Conservation (phyloP, 139 green algal genomes). For the Chlorella ohadii region DNA sequence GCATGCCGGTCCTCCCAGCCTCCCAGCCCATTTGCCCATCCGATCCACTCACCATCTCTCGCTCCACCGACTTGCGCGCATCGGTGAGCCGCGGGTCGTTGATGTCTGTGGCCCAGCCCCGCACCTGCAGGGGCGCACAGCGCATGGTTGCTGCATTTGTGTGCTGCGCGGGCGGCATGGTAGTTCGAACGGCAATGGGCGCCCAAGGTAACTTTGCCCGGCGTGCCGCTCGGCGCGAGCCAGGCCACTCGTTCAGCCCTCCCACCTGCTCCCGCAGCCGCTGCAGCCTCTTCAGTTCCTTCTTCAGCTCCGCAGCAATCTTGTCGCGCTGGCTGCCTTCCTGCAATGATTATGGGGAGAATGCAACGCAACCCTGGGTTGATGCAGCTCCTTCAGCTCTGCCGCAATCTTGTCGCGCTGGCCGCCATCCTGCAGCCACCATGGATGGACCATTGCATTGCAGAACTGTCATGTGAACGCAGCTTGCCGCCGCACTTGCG, state of each 20-base stretch:
- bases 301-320: conserved; percentile 43
- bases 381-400: conserved; percentile 44
- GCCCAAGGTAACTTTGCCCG: too few relatives aligned
- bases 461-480: too few relatives aligned
- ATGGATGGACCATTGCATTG: too few relatives aligned
- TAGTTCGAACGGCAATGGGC: too few relatives aligned
- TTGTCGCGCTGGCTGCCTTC: conserved; percentile 38
- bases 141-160: too few relatives aligned
- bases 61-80: conserved; percentile 39
- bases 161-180: too few relatives aligned
- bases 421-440: neutral
- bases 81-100: conserved; percentile 28
- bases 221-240: too few relatives aligned
- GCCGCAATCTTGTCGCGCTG: conserved; percentile 27
- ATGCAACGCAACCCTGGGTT: too few relatives aligned
- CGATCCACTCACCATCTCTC: conserved; percentile 34
- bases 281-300: conserved; percentile 55
- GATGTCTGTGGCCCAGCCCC: conserved; percentile 35
- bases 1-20: too few relatives aligned
- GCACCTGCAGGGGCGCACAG: neutral
- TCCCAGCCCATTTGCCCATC: too few relatives aligned
- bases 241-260: too few relatives aligned
- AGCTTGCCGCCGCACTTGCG: too few relatives aligned
- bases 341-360: neutral
- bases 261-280: conserved; percentile 32